Base-by-base conservation (phyloP, 1,139 yeast genomes). In the Blastobotrys capitulatus region DNA sequence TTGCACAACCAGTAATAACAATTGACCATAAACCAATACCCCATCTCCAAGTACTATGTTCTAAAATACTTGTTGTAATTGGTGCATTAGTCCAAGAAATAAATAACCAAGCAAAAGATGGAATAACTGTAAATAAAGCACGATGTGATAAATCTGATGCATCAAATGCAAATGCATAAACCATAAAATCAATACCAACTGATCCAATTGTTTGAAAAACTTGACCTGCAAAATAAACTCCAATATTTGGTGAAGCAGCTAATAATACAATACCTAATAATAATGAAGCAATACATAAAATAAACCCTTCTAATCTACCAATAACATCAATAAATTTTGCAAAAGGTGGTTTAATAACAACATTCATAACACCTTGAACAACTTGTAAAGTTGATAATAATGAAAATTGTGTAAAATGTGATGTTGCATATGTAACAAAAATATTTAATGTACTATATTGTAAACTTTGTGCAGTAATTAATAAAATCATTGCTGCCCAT, bases 11-110 rank as follows among this genome's bases (percentile, higher is more conserved):
- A 20, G 89, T 88, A 69, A 80, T 75, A 54, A 83, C 80, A 59
- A 82, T 79, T 1, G 88, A 86, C 85, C 85, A 83, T 76, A 83
- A 82, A 40, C 83, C 88, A 57, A 82, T 79, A 55, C 81, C 80
- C 78, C 82, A 83, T 39, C 77, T 72, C 90, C 90, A 83, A 39
- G 58, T 50, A 20, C 57, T 53, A 39, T 50, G 46, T 22, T 53
- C 46, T 26, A 57, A 45, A 35, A 57, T 46, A 1, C 53, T 49
- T 1, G 49, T 51, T 13, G 57, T 54, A 43, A 52, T 37, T 12
- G 54, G 56, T 12, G 46, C 55, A 2, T 45, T 52, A 6, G 47
- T 25, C 52, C 52, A 54, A 6, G 56, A 52, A 9, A 49, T 51
- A 36, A 53, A 48, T 20, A 52, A 18, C 42, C 47, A 53, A 22